Percentiles rank a stretch among this genome's conserved stretches.
These are phyloP conservation scores for Pseudozyma thailandica DNA, from an alignment of 1,284 basidiomycete genomes.

Conservation along the genomic window DNA sequence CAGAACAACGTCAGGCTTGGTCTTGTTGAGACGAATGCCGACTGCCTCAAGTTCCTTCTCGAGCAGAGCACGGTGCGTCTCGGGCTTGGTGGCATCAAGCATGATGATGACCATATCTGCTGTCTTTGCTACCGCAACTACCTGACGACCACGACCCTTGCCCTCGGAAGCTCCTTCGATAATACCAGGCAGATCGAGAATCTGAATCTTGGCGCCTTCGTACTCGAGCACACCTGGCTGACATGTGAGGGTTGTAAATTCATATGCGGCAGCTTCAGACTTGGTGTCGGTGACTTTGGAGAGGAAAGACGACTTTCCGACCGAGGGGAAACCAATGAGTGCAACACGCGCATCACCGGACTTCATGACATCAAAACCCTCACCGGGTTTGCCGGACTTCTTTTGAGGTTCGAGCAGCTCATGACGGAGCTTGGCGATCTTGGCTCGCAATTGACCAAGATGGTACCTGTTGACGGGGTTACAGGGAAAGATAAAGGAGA, in stretches of 20 bases:
- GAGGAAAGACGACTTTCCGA: constrained; percentile 91
- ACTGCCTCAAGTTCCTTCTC: constrained; percentile 95
- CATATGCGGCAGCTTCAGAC: constrained; percentile 90
- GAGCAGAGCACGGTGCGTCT: constrained; percentile 86
- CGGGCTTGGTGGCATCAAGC: constrained; percentile 97
- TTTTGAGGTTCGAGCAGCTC: constrained; percentile 64
- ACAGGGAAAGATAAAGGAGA: not conserved
- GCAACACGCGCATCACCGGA: constrained; percentile 74
- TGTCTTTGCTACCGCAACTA: constrained; percentile 83
- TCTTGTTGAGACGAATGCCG: constrained; percentile 91
- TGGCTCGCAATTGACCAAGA: constrained; percentile 62
- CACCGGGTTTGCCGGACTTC: constrained; percentile 58
- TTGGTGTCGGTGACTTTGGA: constrained; percentile 90
- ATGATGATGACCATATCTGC: constrained; percentile 89
- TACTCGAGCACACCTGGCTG: constrained; percentile 55
- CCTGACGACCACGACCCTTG: constrained; percentile 92
- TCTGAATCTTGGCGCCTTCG: constrained; percentile 71
- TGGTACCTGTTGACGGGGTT: constrained; percentile 46
- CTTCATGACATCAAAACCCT: constrained; percentile 66
- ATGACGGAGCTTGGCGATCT: constrained; percentile 63
- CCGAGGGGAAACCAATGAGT: constrained; percentile 80
- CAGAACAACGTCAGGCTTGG: constrained; percentile 72
- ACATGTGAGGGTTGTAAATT: constrained; percentile 88
- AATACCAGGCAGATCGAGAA: constrained; percentile 92
- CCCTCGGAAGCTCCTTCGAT: constrained; percentile 87